Base-by-base conservation (phyloP, 495 filamentous ascomycete genomes). In the Lasiosphaeriaceae sp. region DNA sequence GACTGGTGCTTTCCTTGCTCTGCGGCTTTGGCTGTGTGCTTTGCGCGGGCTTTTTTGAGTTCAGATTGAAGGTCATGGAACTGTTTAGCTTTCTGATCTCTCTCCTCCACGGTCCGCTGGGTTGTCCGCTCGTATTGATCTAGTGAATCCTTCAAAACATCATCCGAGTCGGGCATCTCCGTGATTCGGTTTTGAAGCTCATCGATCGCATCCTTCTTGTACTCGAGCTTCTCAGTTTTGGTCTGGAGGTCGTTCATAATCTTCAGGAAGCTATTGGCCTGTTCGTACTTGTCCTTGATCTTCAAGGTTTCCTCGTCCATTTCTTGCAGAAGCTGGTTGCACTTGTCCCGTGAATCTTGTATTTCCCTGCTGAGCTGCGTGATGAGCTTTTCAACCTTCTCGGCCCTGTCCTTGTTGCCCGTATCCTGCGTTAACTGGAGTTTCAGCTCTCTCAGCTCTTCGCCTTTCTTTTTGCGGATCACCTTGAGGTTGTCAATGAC, bases 401-500 rank as follows among this genome's bases (percentile, higher is more conserved):
- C 91, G 11, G 86, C 94, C 55, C 84, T 89, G 52, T 92, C 89
- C 67, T 97, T 97, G 67, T 91, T 86, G n/a, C 79, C 76, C 67
- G 92, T 94, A 58, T 87, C 82, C 62, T 89, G 83, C 31, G 85
- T 77, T 61, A 96, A 89, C 58, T 83, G 80, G 41, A 86, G 80
- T 68, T 86, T 90, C 55, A 83, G 80, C 41, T 86, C 80, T 7
- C 70, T 79, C 14, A 97, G 77, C 37, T 92, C 81, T 39, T 88
- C 85, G 23, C 83, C 88, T 65, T 96, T 86, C 54, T 80, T 86
- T 71, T 97, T 97, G n/a, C 85, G 75, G 19, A 97, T 71, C 22
- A 78, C 59, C 67, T 94, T 96, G 69, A 98, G 88, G 60, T 93
- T 96, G 26, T 96, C 92, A 60, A 97, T 96, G 4, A 91, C 94